Conservation (phyloP, 2,329 filamentous ascomycete genomes). For the Alternaria rosae region DNA sequence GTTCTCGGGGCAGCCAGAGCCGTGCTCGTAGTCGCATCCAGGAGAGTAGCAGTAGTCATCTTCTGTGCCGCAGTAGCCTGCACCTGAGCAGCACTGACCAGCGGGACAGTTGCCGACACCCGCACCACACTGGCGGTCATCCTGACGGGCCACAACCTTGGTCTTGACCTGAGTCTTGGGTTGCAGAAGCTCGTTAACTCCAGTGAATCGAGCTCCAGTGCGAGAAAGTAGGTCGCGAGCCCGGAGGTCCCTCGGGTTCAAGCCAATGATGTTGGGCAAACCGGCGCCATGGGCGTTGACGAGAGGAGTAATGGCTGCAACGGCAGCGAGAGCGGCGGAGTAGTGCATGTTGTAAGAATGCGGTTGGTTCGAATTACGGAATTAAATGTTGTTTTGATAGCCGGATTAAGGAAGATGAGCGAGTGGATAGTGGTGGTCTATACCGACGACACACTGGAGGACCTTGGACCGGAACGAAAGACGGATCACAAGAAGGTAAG, state of each 20-base stretch:
- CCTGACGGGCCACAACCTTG: slow-evolving; percentile 37
- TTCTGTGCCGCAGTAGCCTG: slow-evolving; percentile 61
- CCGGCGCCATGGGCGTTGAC: slow-evolving; percentile 41
- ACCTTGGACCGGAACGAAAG: slow-evolving; percentile 29
- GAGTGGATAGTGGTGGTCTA: slow-evolving; percentile 43
- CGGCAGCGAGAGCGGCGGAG: slow-evolving; percentile 40
- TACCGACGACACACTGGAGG: slow-evolving; percentile 38
- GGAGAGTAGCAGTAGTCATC: slow-evolving; percentile 67
- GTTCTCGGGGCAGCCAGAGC: slow-evolving; percentile 69
- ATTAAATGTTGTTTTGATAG: slow-evolving; percentile 23
- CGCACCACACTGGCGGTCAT: slow-evolving; percentile 44
- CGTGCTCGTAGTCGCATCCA: slow-evolving; percentile 67
- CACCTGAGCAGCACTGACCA: slow-evolving; percentile 46
- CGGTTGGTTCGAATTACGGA: slow-evolving; percentile 31
- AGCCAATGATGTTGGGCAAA: slow-evolving; percentile 44
- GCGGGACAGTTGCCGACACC: slow-evolving; percentile 39
- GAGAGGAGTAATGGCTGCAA: slow-evolving; percentile 39
- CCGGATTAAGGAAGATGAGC: slow-evolving; percentile 26
- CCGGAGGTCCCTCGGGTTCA: slow-evolving; percentile 47
- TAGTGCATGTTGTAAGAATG: slow-evolving; percentile 40
- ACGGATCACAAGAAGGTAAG: slow-evolving; percentile 20
- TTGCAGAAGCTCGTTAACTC: slow-evolving; percentile 25
- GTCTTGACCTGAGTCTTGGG: slow-evolving; percentile 18
- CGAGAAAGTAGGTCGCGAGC: slow-evolving; percentile 42
- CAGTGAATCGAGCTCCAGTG: slow-evolving; percentile 35